A percentile compares a stretch with the other conserved stretches of the same genome.
Evolutionary conservation across 305 asterid genomes (phyloP).

Genomic region (Fraxinus nigra): DNA sequence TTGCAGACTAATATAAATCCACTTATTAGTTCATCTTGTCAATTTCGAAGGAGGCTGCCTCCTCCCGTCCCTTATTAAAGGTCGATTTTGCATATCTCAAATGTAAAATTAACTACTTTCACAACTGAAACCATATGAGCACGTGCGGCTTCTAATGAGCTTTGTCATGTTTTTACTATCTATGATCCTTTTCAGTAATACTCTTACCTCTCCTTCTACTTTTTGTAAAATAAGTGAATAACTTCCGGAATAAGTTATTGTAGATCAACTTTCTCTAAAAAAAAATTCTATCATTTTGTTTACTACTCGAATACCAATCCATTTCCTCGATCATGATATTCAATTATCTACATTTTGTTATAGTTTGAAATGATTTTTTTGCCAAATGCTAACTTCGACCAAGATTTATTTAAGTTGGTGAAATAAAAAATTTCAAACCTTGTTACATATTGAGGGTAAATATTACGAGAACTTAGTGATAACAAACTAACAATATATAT

Average conservation of each 20-base stretch:
- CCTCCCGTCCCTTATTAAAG: constrained; percentile 72
- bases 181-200: too few relatives aligned
- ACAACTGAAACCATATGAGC: background rate
- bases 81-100: too few relatives aligned
- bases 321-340: background rate
- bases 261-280: too few relatives aligned
- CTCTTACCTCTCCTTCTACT: too few relatives aligned
- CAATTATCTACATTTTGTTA: background rate
- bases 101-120: background rate
- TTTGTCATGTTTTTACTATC: too few relatives aligned
- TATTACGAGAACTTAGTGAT: background rate
- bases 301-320: background rate
- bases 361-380: background rate
- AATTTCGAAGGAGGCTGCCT: constrained; percentile 60
- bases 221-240: too few relatives aligned
- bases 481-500: background rate
- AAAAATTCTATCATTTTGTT: too few relatives aligned
- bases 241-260: too few relatives aligned
- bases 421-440: background rate
- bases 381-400: background rate
- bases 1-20: background rate
- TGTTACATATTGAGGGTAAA: background rate
- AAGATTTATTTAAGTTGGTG: background rate
- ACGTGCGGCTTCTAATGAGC: background rate
- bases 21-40: background rate